Percentiles rank a stretch among this genome's conserved stretches.
Evolutionary conservation across 1,139 yeast genomes (phyloP).

Genomic region (Saccharomyces hybrid): DNA sequence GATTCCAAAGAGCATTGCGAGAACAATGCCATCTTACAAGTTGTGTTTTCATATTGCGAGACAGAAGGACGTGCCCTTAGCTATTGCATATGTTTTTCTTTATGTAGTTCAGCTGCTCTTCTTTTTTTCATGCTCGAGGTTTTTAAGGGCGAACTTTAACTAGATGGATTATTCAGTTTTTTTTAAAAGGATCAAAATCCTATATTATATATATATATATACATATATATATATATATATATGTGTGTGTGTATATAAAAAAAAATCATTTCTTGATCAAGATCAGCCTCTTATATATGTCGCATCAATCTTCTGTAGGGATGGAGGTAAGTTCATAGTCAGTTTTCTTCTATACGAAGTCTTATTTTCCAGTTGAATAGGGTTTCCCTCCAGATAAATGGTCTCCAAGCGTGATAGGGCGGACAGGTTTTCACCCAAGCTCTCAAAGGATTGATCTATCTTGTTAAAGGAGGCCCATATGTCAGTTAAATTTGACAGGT

Average conservation of each 20-base stretch:
- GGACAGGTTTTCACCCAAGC: constrained; percentile 59
- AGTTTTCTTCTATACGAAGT: constrained; percentile 83
- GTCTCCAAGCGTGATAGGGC: constrained; percentile 64
- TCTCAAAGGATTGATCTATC: constrained; percentile 54
- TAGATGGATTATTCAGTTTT: not conserved
- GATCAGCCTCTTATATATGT: constrained; percentile 46
- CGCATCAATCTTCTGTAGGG: constrained; percentile 86
- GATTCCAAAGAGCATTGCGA: not conserved
- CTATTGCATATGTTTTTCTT: not conserved
- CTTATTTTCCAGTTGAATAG: constrained; percentile 63
- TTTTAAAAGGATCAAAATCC: constrained; percentile 5
- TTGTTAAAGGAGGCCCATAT: constrained; percentile 86
- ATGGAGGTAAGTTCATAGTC: constrained; percentile 53
- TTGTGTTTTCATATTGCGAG: not conserved
- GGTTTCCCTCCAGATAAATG: constrained; percentile 93
- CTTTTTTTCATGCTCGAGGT: not conserved
- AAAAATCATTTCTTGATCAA: not conserved
- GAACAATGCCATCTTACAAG: not conserved
- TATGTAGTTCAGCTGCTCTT: not conserved
- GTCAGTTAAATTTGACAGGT: constrained; percentile 68
- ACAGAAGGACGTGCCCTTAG: not conserved
- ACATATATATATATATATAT: constrained; percentile 4
- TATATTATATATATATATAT: not conserved
- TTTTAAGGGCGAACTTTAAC: not conserved
- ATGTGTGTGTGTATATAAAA: not conserved